Percentiles rank a stretch among this genome's conserved stretches.
Conservation (phyloP, 352 stramenopile species). For the Pythium vanterpoolii region DNA sequence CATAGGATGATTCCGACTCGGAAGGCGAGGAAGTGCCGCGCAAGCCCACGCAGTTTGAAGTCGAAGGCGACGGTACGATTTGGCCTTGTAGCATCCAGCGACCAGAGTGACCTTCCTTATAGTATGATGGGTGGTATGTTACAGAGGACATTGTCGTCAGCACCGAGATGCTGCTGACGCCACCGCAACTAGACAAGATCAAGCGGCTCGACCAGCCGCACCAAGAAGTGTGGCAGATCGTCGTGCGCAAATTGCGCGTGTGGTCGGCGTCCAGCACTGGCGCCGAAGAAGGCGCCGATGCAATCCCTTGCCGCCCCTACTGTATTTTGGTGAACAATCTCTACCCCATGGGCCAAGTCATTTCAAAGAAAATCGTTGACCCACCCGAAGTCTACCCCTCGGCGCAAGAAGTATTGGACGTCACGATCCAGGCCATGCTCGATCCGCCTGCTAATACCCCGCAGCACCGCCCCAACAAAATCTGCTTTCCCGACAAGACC, state of each 20-base stretch:
- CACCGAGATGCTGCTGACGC: conserved; percentile 60
- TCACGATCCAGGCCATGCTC: conserved; percentile 73
- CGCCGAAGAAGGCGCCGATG: conserved; percentile 50
- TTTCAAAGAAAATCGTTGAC: conserved; percentile 85
- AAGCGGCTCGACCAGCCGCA: conserved; percentile 72
- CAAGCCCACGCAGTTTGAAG: conserved; percentile 78
- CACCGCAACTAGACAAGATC: conserved; percentile 64
- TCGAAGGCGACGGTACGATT: conserved; percentile 62
- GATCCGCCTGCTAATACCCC: conserved; percentile 68
- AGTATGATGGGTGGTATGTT: background rate
- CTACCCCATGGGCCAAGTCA: conserved; percentile 80
- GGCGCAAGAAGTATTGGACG: conserved; percentile 55
- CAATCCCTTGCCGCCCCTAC: conserved; percentile 76
- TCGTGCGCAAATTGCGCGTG: conserved; percentile 83
- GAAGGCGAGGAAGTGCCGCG: conserved; percentile 44
- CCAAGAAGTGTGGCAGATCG: conserved; percentile 85
- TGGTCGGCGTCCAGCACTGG: conserved; percentile 76
- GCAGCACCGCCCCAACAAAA: conserved; percentile 83
- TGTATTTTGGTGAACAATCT: conserved; percentile 87
- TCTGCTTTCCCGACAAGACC: conserved; percentile 78
- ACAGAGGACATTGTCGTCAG: conserved; percentile 78
- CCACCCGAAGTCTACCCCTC: conserved; percentile 78
- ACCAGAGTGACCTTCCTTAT: background rate
- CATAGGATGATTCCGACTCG: conserved; percentile 61
- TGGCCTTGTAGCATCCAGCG: background rate